phyloP scores from a whole-genome alignment of 1,284 basidiomycete species.

The Fistulinella cinereoalba region DNA sequence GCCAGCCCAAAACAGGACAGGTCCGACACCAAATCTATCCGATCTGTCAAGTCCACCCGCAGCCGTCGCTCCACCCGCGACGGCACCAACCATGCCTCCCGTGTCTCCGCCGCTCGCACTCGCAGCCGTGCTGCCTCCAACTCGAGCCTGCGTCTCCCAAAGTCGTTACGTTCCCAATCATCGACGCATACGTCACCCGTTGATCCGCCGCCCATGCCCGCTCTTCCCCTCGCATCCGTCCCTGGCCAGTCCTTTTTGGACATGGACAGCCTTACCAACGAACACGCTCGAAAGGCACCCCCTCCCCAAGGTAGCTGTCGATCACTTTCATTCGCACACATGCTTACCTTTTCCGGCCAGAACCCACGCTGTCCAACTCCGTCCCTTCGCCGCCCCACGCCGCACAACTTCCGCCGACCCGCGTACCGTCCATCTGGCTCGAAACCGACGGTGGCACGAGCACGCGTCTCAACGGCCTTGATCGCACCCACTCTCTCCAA shows the following conservation, averaged over 20 bases:
- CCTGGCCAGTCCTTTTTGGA: slow-evolving; percentile 27
- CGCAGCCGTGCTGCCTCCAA: slow-evolving; percentile 30
- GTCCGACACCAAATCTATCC: slow-evolving; percentile 24
- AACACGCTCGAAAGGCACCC: slow-evolving; percentile 9
- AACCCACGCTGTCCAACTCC: slow-evolving; percentile 19
- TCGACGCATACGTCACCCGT: slow-evolving; percentile 1
- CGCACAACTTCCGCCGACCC: slow-evolving; percentile 16
- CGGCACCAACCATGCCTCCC: slow-evolving; percentile 14
- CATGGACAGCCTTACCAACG: slow-evolving; percentile 18
- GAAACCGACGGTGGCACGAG: slow-evolving; percentile 14
- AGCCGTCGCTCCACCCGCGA: slow-evolving; percentile 26
- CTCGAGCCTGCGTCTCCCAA: slow-evolving; percentile 30
- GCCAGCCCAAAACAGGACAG: slow-evolving; percentile 8
- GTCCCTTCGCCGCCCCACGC: slow-evolving; percentile 21
- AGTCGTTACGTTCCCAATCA: slow-evolving; percentile 17
- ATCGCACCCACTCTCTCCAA: slow-evolving; percentile 19
- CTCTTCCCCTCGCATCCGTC: slow-evolving; percentile 7
- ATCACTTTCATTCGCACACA: too few relatives aligned
- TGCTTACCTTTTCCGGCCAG: slow-evolving; percentile 12
- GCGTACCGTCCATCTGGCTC: slow-evolving; percentile 28
- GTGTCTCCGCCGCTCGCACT: slow-evolving; percentile 24
- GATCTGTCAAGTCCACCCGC: slow-evolving; percentile 27
- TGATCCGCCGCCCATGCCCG: slow-evolving; percentile 24
- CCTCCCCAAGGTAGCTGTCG: slow-evolving; percentile 18
- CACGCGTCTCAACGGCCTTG: slow-evolving; percentile 9